Conservation (phyloP, 2,329 filamentous ascomycete species). For the Fusarium coicis region DNA sequence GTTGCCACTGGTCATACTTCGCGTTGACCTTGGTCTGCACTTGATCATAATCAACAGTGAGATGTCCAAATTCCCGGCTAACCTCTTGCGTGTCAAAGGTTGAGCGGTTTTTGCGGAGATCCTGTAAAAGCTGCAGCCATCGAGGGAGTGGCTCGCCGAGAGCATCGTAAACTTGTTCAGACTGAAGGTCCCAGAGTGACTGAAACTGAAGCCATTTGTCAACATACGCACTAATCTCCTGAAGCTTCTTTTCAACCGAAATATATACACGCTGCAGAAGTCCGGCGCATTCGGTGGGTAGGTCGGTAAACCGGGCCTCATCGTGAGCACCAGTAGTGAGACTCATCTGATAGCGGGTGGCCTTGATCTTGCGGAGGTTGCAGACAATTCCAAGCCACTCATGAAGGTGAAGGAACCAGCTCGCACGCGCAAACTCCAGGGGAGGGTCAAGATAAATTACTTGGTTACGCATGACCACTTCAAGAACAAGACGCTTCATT, state of each 20-base stretch:
- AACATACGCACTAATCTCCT: conserved; percentile 84
- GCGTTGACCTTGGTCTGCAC: conserved; percentile 98
- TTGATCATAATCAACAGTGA: conserved; percentile 97
- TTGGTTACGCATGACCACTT: conserved; percentile 98
- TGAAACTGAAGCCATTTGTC: conserved; percentile 99
- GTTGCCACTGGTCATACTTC: conserved; percentile 99
- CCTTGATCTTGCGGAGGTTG: conserved; percentile 93
- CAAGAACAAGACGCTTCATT: conserved; percentile 81
- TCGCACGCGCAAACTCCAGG: conserved; percentile 88
- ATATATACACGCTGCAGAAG: conserved; percentile 83
- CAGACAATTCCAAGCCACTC: conserved; percentile 94
- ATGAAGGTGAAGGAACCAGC: conserved; percentile 93
- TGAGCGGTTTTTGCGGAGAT: conserved; percentile 92
- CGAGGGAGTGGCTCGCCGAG: conserved; percentile 90
- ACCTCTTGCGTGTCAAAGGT: conserved; percentile 98
- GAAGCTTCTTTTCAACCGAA: conserved; percentile 84
- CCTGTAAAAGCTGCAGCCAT: conserved; percentile 96
- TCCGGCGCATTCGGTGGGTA: conserved; percentile 85
- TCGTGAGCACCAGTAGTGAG: conserved; percentile 74
- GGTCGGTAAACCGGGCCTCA: conserved; percentile 80
- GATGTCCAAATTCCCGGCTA: conserved; percentile 90
- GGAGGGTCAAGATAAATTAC: conserved; percentile 97
- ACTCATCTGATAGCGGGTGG: conserved; percentile 92
- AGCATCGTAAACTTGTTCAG: conserved; percentile 92
- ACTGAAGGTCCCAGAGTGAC: conserved; percentile 96